Evolutionary conservation across 495 filamentous ascomycete species (phyloP).

Genomic region (Pyrenopolyporus hunteri): DNA sequence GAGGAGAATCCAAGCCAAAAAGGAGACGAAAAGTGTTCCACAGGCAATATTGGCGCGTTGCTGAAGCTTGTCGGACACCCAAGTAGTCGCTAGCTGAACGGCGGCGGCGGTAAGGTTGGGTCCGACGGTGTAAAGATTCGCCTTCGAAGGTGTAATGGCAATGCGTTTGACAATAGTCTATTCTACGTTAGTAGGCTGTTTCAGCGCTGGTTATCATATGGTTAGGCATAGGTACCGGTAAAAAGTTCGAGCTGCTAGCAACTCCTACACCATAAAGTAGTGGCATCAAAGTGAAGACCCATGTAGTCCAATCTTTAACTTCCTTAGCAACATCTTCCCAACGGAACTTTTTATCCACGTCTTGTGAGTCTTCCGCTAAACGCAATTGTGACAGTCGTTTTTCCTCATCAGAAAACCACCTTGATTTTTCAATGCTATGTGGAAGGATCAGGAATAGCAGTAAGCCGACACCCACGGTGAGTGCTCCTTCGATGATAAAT

Average conservation of each 20-base stretch:
- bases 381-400: neutral
- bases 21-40: slow-evolving; percentile 30
- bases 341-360: slow-evolving; percentile 5
- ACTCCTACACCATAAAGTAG: slow-evolving; percentile 14
- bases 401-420: slow-evolving; percentile 18
- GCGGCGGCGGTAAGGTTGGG: slow-evolving; percentile 6
- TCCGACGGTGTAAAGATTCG: slow-evolving; percentile 20
- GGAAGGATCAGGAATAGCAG: slow-evolving; percentile 15
- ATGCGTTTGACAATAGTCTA: slow-evolving; percentile 19
- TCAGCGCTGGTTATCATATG: neutral
- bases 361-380: slow-evolving; percentile 12
- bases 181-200: neutral
- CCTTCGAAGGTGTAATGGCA: slow-evolving; percentile 1
- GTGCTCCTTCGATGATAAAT: slow-evolving; percentile 26
- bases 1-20: slow-evolving; percentile 44
- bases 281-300: slow-evolving; percentile 15
- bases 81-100: slow-evolving; percentile 8
- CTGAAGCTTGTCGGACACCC: slow-evolving; percentile 12
- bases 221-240: slow-evolving; percentile 9
- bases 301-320: slow-evolving; percentile 2
- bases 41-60: slow-evolving; percentile 20
- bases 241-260: slow-evolving; percentile 16
- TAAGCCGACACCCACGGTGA: slow-evolving; percentile 32
- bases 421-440: slow-evolving; percentile 12
- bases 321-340: slow-evolving; percentile 18